Conservation (phyloP, 1,284 basidiomycete species). For the Fistulina hepatica region DNA sequence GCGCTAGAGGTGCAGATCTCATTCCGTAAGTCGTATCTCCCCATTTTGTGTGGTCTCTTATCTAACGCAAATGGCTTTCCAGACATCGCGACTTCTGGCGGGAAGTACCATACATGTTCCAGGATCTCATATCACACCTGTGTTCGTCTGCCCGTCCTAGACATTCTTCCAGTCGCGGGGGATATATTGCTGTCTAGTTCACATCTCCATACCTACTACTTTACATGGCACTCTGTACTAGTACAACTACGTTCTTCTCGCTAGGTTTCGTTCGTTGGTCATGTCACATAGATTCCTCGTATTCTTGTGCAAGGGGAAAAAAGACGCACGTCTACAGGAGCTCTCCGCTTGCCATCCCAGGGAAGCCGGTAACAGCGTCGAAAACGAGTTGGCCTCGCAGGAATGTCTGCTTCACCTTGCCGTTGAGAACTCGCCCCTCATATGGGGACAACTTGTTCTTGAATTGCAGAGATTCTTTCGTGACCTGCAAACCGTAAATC, state of each 20-base stretch:
- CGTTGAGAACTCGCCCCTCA: conserved; percentile 59
- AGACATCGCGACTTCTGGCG: conserved; percentile 83
- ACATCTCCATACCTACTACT: too few relatives aligned
- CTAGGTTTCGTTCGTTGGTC: too few relatives aligned
- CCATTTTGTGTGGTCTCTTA: conserved; percentile 7
- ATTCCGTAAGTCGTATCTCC: conserved; percentile 50
- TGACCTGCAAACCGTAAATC: conserved; percentile 40
- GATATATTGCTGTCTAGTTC: conserved; percentile 62
- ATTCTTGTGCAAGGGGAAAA: too few relatives aligned
- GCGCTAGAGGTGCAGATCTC: conserved; percentile 66
- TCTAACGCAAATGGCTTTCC: conserved; percentile 5
- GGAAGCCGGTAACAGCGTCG: conserved; percentile 22
- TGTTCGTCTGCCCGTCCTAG: conserved; percentile 61
- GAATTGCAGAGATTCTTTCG: conserved; percentile 64
- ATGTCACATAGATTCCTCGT: too few relatives aligned
- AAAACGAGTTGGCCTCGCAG: conserved; percentile 66
- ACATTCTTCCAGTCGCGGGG: conserved; percentile 49
- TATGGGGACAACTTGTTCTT: conserved; percentile 92
- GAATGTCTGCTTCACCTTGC: conserved; percentile 65
- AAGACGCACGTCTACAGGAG: too few relatives aligned
- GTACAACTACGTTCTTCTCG: too few relatives aligned
- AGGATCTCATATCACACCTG: conserved; percentile 64
- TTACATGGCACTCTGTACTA: too few relatives aligned
- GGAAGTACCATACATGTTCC: conserved; percentile 75
- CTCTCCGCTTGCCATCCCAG: neutral